A percentile compares a stretch with the other conserved stretches of the same genome.
Conservation (phyloP, 2,329 filamentous ascomycete species). For the Sporothrix inflata region DNA sequence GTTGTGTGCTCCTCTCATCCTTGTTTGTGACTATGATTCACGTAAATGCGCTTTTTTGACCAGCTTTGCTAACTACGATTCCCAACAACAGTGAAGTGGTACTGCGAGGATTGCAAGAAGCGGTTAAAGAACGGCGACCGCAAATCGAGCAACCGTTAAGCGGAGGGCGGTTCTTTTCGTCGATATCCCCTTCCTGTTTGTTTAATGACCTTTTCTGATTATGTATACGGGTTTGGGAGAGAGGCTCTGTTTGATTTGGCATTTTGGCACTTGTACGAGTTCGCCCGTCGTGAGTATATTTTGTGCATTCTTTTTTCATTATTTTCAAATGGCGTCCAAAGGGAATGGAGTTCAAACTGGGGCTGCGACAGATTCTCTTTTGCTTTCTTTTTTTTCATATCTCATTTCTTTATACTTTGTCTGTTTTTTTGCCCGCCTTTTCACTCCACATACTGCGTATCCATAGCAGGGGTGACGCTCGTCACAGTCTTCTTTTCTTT, state of each 20-base stretch:
- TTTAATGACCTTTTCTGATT: conserved; percentile 15
- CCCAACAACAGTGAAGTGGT: conserved; percentile 69
- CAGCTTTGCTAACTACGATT: conserved; percentile 7
- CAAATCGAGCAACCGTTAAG: conserved; percentile 53
- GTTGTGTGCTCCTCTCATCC: not conserved
- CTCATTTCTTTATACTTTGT: not conserved
- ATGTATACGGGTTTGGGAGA: not conserved
- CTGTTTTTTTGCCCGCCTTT: not conserved
- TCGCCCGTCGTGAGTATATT: not conserved
- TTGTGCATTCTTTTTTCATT: not conserved
- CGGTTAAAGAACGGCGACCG: conserved; percentile 60
- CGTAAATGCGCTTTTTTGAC: not conserved
- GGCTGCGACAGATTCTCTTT: not conserved
- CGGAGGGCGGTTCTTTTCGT: too few species aligned
- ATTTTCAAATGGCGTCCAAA: not conserved
- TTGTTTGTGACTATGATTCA: not conserved
- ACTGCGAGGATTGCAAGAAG: conserved; percentile 77
- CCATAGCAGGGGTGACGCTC: not conserved
- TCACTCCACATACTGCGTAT: not conserved
- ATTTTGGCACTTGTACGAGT: not conserved
- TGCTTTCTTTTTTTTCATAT: not conserved
- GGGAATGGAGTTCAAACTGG: not conserved
- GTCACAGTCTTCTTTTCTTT: not conserved
- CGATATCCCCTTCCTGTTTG: not conserved
- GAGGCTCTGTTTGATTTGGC: not conserved